Percentiles rank a stretch among this genome's conserved stretches.
These are phyloP conservation scores for Ogataea pilisensis DNA, from an alignment of 805 yeast genomes.

Conservation along the genomic window DNA sequence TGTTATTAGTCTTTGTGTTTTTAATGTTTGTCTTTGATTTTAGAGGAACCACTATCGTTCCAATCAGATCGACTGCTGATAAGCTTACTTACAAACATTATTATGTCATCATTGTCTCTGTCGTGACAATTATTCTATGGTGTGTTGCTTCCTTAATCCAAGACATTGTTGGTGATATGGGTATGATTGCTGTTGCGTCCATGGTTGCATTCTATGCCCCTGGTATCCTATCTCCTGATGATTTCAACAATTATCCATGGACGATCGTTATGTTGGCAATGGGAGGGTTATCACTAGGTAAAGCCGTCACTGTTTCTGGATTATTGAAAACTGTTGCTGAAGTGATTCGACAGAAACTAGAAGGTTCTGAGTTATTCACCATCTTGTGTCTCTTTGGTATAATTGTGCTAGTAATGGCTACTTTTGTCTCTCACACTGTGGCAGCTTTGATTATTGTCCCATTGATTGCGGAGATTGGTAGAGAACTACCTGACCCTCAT, in stretches of 20 bases:
- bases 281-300: slow-evolving; percentile 97
- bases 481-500: slow-evolving; percentile 68
- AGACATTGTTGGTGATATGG: slow-evolving; percentile 87
- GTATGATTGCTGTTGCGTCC: slow-evolving; percentile 89
- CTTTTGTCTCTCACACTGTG: slow-evolving; percentile 95
- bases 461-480: slow-evolving; percentile 85
- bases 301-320: slow-evolving; percentile 91
- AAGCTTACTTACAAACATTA: slow-evolving; percentile 69
- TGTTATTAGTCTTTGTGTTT: slow-evolving; percentile 69
- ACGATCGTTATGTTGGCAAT: slow-evolving; percentile 91
- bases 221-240: slow-evolving; percentile 81
- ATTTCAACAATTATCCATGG: slow-evolving; percentile 95
- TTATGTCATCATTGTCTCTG: slow-evolving; percentile 65
- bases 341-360: slow-evolving; percentile 61
- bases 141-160: slow-evolving; percentile 77
- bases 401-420: slow-evolving; percentile 78
- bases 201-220: slow-evolving; percentile 90
- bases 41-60: slow-evolving; percentile 42
- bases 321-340: slow-evolving; percentile 73
- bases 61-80: slow-evolving; percentile 61
- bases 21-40: slow-evolving; percentile 59
- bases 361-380: slow-evolving; percentile 63
- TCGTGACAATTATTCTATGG: slow-evolving; percentile 80
- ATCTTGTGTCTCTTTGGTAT: slow-evolving; percentile 78
- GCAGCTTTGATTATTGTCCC: slow-evolving; percentile 94